Base-by-base conservation (phyloP, 1,284 basidiomycete species). In the Malassezia psittaci region DNA sequence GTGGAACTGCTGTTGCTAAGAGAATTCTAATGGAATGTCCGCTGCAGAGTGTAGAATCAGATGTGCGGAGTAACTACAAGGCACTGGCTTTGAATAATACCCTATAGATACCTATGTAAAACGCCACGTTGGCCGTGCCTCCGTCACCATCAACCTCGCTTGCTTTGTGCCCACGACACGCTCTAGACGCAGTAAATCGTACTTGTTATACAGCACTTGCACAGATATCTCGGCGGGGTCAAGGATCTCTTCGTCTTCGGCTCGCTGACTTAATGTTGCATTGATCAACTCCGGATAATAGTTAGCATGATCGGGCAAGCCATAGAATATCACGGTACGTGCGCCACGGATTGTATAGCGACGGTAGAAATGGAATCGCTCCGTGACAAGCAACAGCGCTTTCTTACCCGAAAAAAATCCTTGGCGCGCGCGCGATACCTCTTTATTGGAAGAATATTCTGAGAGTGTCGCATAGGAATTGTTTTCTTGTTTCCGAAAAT, bases 341-440 rank as follows among this genome's bases (percentile, higher is more conserved):
- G 90, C 87, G 8, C 93, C 94, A 63, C 91, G 53, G 46, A 56
- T 51, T 46, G 57, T 48, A 46, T 62, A 86, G 82, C 90, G 81
- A 59, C 88, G 83, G 81, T 91, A 98, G 75, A 98, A 99, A 76
- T 98, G 90, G 79, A 96, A 96, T 18, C 94, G 83, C 75, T 99
- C 94, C 58, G 88, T 96, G 64, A 96, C 80, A 60, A 98, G 79
- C 19, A 99, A 76, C 78, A 96, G 88, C 0, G 85, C 79, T 65
- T 86, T 89, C 68, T 87, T 86, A 51, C 88, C 88, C 40, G 80
- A 81, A 80, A 94, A 96, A 78, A 99, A 98, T 0, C 86, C 83
- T 66, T 91, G 87, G 46, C 94, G 81, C 0, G 91, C 91, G 2
- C 90, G 83, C 1, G 88, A 87, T 61, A 98, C 93, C 58, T 98